Evolutionary conservation across 1,139 yeast genomes (phyloP), one percentile per base, ranked within the genome.

Genomic region (Suhomyces coccinellae): DNA sequence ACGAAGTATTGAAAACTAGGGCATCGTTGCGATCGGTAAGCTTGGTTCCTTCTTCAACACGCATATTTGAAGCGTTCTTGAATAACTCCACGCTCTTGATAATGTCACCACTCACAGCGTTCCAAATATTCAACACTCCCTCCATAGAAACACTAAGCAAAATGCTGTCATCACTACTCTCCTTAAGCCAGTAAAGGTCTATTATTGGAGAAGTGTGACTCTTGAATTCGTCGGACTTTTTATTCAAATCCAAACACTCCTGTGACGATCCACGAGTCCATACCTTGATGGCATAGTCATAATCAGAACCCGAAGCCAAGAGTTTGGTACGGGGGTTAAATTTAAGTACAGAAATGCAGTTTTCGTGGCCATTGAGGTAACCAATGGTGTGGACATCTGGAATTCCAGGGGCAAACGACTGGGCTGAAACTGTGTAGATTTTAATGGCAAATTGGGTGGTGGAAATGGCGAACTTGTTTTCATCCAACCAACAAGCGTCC

Each of bases 51-150:
- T 52, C 56, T 3, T 52, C 50, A 10, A 53, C 41, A 16, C 50
- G 54, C 48, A 59, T 66, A 48, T 60, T 63, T 6, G 58, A 57
- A 12, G 53, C 46, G 41, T 58, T 56, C 36, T 54, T 54, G 50
- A 63, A 63, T 24, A 69, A 44, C 40, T 63, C 63, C 12, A 62
- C 54, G 40, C 66, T 61, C 37, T 54, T 51, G 8, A 63, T 34
- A 28, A 56, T 56, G 4, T 53, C 58, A 15, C 83, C 83, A 7
- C 61, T 62, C 13, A 65, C 55, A 1, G 79, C 70, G 52, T 85
- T 79, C 96, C 96, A 89, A 0, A 87, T 56, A 45, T 86, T 75
- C 2, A 85, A 66, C 0, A 83, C 69, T 1, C 95, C 91, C 52
- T 88, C 96, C 63, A 87, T 68, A 1, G 95, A 83, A 1, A 72